Base-by-base conservation (phyloP, 1,284 basidiomycete species). In the Melanopsichium pennsylvanicum region DNA sequence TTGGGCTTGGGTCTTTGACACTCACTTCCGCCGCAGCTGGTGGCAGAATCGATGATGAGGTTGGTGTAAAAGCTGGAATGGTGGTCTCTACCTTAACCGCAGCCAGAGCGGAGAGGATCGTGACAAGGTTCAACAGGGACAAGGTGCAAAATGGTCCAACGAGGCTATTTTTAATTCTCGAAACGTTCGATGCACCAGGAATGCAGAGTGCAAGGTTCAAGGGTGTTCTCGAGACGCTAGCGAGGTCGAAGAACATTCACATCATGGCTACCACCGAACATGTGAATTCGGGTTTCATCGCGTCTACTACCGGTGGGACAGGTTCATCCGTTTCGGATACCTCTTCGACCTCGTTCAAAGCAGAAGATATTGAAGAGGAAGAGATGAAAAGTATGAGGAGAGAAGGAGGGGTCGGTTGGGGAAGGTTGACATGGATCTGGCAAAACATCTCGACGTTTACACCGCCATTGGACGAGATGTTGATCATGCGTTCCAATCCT, bases 251-350 rank as follows among this genome's bases (percentile, higher is more conserved):
- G 22, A 33, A 64, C 23, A 70, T 70, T 19, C 68, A 70, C 54
- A 56, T 70, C 29, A 61, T 70, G 68, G 68, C 68, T 0, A 61
- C 59, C 1, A 59, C 58, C 1, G 61, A 64, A 21, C 68, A 70
- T 40, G 49, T 70, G 38, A 70, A 70, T 16, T 58, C 61, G 2
- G 68, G 59, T 6, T 54, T 64, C 33, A 46, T 64, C 40, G 55
- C 55, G 12, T 48, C 50, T 8, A 54, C 41, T 5, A 58, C 55
- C 1, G 60, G 48, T 16, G n/a, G n/a, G n/a, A n/a, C n/a, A n/a
- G n/a, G n/a, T n/a, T n/a, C n/a, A n/a, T n/a, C n/a, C n/a, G n/a
- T n/a, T n/a, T n/a, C n/a, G n/a, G n/a, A n/a, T n/a, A n/a, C n/a
- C n/a, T n/a, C n/a, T n/a, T n/a, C n/a, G n/a, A n/a, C n/a, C n/a